Percentiles rank a stretch among this genome's conserved stretches.
Conservation (phyloP, 495 filamentous ascomycete species). For the Thermothielavioides terrestris region DNA sequence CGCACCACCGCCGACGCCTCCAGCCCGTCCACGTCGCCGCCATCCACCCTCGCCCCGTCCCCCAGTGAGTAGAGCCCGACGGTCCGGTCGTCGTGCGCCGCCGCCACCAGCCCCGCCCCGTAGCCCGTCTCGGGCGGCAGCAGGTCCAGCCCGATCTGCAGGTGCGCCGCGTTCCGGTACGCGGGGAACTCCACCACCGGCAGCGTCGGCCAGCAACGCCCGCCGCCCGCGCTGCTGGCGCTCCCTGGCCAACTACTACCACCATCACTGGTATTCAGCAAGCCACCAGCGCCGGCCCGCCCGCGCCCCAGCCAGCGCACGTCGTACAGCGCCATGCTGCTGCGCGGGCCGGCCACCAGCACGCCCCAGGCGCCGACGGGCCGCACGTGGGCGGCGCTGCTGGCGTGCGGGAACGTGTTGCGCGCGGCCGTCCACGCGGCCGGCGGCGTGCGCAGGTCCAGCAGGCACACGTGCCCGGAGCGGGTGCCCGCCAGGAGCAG, state of each 20-base stretch:
- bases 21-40: constrained; percentile 4
- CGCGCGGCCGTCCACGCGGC: constrained; percentile 10
- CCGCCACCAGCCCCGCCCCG: constrained; percentile 28
- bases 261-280: no score
- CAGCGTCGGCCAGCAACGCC: no score
- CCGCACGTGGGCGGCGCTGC: constrained; percentile 26
- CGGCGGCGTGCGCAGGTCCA: constrained; percentile 25
- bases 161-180: constrained; percentile 29
- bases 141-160: constrained; percentile 32
- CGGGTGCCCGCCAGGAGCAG: constrained; percentile 33
- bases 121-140: constrained; percentile 11
- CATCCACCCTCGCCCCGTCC: constrained; percentile 24
- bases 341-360: constrained; percentile 30
- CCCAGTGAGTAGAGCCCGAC: constrained; percentile 35
- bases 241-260: neutral
- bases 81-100: constrained; percentile 33
- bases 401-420: constrained; percentile 18
- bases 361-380: constrained; percentile 25
- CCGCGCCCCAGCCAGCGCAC: constrained; percentile 22
- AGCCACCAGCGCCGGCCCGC: no score
- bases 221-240: no score
- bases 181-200: constrained; percentile 31
- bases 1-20: constrained; percentile 6
- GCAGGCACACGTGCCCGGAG: constrained; percentile 19
- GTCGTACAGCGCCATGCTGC: constrained; percentile 33